These are phyloP conservation scores for Penicillium argentinense DNA, from an alignment of 495 filamentous ascomycete genomes.

Conservation along the genomic window DNA sequence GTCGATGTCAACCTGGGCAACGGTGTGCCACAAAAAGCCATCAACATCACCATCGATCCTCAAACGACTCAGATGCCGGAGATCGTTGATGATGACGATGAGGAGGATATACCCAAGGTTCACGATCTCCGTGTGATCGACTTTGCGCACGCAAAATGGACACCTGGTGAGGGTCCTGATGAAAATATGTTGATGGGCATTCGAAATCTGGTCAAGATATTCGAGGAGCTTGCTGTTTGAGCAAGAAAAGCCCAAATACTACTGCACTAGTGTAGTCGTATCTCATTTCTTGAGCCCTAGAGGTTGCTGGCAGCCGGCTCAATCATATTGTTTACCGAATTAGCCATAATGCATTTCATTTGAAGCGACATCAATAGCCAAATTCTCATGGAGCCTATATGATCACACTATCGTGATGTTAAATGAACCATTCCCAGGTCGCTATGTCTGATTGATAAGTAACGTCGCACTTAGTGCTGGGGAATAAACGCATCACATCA, in stretches of 20 bases:
- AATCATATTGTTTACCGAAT: too few relatives aligned
- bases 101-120: constrained; percentile 66
- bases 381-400: too few relatives aligned
- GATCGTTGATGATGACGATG: constrained; percentile 65
- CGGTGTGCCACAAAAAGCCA: constrained; percentile 29
- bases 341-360: too few relatives aligned
- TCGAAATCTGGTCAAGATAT: constrained; percentile 67
- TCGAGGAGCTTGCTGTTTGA: constrained; percentile 58
- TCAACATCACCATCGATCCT: constrained; percentile 45
- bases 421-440: too few relatives aligned
- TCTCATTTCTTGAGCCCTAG: constrained; percentile 6
- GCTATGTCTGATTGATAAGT: too few relatives aligned
- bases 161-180: constrained; percentile 81
- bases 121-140: constrained; percentile 89
- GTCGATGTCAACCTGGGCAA: constrained; percentile 31
- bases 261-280: too few relatives aligned
- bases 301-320: constrained; percentile 39
- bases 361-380: too few relatives aligned
- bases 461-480: too few relatives aligned
- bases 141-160: constrained; percentile 92
- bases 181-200: constrained; percentile 80
- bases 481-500: too few relatives aligned
- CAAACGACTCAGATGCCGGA: constrained; percentile 27
- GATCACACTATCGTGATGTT: too few relatives aligned
- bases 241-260: constrained; percentile 4